Conservation (phyloP, 129 eudicot species). For the Flaveria brownii region DNA sequence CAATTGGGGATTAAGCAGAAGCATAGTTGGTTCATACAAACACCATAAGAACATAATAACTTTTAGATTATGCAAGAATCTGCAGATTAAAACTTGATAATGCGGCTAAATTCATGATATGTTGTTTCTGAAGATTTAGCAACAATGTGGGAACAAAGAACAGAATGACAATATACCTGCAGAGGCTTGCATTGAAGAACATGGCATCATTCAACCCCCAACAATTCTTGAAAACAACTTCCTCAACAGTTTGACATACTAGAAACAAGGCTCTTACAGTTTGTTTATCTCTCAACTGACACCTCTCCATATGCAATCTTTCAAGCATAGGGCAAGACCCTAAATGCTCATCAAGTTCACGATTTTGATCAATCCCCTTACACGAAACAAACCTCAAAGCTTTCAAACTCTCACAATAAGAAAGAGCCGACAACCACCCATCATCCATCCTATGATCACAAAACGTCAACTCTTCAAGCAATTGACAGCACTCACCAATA, state of each 20-base stretch:
- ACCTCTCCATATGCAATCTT: conserved; percentile 69
- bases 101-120: background rate
- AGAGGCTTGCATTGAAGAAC: conserved; percentile 52
- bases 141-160: conserved; percentile 3
- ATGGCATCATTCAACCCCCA: conserved; percentile 75
- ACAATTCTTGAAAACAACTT: conserved; percentile 56
- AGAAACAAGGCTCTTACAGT: conserved; percentile 61
- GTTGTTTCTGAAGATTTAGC: conserved; percentile 8
- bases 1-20: background rate
- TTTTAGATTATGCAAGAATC: no score
- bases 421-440: conserved; percentile 80
- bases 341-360: conserved; percentile 53
- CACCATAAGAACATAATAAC: no score
- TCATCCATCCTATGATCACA: conserved; percentile 67
- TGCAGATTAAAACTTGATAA: background rate
- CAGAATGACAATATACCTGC: conserved; percentile 49
- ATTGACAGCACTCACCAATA: conserved; percentile 76
- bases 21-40: no score
- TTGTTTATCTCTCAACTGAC: conserved; percentile 66
- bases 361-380: conserved; percentile 52
- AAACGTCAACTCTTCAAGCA: conserved; percentile 76
- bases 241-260: conserved; percentile 53
- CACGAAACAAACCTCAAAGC: conserved; percentile 61
- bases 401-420: conserved; percentile 68
- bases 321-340: conserved; percentile 57